A percentile compares a stretch with the other conserved stretches of the same genome.
phyloP scores from a whole-genome alignment of 108 stramenopile genomes.

The Mediolabrus comicus region DNA sequence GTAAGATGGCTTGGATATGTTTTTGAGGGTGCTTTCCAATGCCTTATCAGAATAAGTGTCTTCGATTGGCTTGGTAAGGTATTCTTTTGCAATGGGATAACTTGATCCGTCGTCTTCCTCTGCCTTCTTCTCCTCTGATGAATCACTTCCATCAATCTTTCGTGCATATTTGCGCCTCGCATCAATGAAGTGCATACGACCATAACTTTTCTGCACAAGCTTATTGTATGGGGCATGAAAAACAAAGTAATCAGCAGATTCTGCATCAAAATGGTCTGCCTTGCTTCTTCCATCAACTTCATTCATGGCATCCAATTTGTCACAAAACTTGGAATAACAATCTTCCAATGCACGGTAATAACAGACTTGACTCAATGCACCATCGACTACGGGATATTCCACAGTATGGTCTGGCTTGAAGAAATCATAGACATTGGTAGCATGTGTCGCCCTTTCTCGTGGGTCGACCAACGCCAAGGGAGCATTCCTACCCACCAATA shows the following conservation, averaged over 20 bases:
- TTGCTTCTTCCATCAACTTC: slow-evolving; percentile 15
- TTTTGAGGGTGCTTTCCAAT: slow-evolving; percentile 62
- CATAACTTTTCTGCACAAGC: slow-evolving; percentile 94
- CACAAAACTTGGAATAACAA: slow-evolving; percentile 82
- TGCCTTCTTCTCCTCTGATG: slow-evolving; percentile 45
- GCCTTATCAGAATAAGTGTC: slow-evolving; percentile 84
- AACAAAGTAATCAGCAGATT: slow-evolving; percentile 85
- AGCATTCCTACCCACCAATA: slow-evolving; percentile 92
- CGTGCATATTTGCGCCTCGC: slow-evolving; percentile 52
- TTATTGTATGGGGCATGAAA: slow-evolving; percentile 99
- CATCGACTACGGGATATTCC: slow-evolving; percentile 97
- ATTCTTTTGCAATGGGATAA: slow-evolving; percentile 39
- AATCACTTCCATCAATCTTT: not conserved
- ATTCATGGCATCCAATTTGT: slow-evolving; percentile 53
- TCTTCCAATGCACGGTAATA: slow-evolving; percentile 94
- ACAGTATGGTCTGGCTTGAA: slow-evolving; percentile 94
- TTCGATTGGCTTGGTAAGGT: slow-evolving; percentile 72
- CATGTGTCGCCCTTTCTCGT: slow-evolving; percentile 82
- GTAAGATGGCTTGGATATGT: slow-evolving; percentile 54
- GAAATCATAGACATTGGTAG: slow-evolving; percentile 95
- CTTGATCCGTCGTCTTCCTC: slow-evolving; percentile 15
- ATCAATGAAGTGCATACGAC: slow-evolving; percentile 88
- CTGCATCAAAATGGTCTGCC: slow-evolving; percentile 48
- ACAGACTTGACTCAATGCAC: slow-evolving; percentile 91
- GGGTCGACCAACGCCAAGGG: slow-evolving; percentile 79